Evolutionary conservation across 164 flowering plant genomes (phyloP), one percentile per base, ranked within the genome.

Genomic region (Paratinospora sagittata): DNA sequence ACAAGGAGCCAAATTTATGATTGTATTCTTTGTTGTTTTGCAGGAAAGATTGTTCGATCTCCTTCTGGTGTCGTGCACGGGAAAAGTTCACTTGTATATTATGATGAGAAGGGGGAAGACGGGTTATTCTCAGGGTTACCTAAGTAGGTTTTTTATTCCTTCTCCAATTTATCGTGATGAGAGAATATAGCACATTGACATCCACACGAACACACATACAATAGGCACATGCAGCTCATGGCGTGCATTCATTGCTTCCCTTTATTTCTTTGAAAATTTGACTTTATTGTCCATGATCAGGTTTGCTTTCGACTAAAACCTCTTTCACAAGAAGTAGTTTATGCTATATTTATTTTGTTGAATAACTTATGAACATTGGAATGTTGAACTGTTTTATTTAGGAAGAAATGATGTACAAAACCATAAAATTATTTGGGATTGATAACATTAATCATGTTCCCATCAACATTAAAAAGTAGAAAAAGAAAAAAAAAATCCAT

Each of bases 61-160:
- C 97, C 98, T 55, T 78, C 47, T 82, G 98, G 97, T 27, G 97
- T 92, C 61, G 76, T 92, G 91, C 98, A 95, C 78, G 97, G 98
- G 45, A 95, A 95, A 83, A 84, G 91, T 78, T 95, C 97, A 47
- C 89, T 63, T 55, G 90, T 90, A 12, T 89, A 85, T 72, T 88
- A 95, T 83, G 93, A 95, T 72, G 97, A 95, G 65, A 86, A 86
- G 73, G 90, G 85, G 39, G 89, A 88, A 66, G 89, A 86, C 30
- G 92, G 92, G 41, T 74, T 95, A 73, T 84, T 95, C 71, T 34
- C 90, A 58, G 97, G 98, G 27, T 79, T 95, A 73, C 69, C 97
- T 19, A 95, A 95, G 96, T 90, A 87, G 41, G 84, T 80, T n/a
- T 63, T 45, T 10, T 63, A 33, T 33, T 43, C 55, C 49, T 65